Conservation (phyloP, 1,284 basidiomycete species). For the Fistulina hepatica region DNA sequence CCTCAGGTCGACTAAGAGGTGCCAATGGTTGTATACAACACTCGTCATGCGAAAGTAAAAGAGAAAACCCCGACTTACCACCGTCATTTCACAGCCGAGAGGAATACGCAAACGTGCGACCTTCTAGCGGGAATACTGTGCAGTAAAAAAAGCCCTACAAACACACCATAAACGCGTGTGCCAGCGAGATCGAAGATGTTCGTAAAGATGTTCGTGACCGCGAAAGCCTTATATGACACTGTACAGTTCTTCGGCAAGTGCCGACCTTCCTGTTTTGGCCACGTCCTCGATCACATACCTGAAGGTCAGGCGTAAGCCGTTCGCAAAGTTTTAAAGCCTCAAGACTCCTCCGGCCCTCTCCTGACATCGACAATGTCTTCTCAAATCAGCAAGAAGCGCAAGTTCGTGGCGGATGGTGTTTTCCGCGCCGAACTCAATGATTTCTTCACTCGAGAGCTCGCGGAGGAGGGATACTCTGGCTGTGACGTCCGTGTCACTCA, state of each 20-base stretch:
- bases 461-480: constrained; percentile 99
- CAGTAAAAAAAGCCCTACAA: neutral
- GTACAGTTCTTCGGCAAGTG: constrained; percentile 1
- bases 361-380: constrained; percentile 47
- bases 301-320: constrained; percentile 1
- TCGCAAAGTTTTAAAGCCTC: constrained; percentile 3
- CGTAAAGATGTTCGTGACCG: neutral
- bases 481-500: constrained; percentile 99
- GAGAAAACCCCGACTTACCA: constrained; percentile 11
- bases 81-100: constrained; percentile 6
- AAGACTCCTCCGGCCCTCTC: constrained; percentile 12
- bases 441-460: constrained; percentile 98
- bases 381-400: constrained; percentile 93
- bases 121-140: neutral
- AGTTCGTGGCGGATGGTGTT: constrained; percentile 97
- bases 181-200: neutral
- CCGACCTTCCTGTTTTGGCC: constrained; percentile 2
- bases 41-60: constrained; percentile 45
- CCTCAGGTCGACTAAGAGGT: constrained; percentile 79
- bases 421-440: constrained; percentile 98
- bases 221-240: neutral
- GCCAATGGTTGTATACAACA: constrained; percentile 73
- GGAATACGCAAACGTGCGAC: constrained; percentile 7
- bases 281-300: constrained; percentile 11
- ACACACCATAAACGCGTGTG: neutral